These are phyloP conservation scores for Sugiyamaella sp. DNA, from an alignment of 1,139 yeast genomes.

Conservation along the genomic window DNA sequence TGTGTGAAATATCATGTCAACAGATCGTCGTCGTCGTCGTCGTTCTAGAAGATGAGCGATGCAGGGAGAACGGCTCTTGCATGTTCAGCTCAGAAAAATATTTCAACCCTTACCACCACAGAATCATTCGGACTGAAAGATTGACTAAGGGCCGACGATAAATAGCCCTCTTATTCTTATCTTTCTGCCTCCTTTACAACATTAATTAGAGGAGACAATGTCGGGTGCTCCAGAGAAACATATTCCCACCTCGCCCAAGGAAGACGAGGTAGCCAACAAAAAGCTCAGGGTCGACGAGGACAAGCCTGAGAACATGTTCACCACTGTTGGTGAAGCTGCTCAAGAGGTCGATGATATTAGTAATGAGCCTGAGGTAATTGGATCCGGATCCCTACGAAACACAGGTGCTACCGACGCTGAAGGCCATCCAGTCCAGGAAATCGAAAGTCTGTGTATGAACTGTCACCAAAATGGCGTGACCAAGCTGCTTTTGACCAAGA, in stretches of 20 bases:
- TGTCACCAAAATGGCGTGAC: conserved; percentile 88
- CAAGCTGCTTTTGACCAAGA: conserved; percentile 77
- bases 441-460: conserved; percentile 94
- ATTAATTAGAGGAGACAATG: no score
- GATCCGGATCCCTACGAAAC: conserved; percentile 35
- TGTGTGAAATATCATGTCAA: no score
- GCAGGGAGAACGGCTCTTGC: no score
- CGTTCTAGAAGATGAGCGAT: no score
- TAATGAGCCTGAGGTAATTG: conserved; percentile 30
- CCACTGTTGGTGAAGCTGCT: conserved; percentile 36
- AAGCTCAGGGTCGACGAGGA: conserved; percentile 7
- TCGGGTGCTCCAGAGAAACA: conserved; percentile 16
- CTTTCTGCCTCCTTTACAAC: no score
- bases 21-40: no score
- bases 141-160: no score
- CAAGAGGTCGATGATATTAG: conserved; percentile 30
- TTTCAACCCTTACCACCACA: no score
- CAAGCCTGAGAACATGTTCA: conserved; percentile 25
- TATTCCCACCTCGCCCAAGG: conserved; percentile 2
- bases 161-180: no score
- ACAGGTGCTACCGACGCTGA: conserved; percentile 66
- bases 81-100: no score
- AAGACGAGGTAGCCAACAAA: conserved; percentile 5
- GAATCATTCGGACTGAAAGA: no score
- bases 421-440: conserved; percentile 96